These are phyloP conservation scores for Pseudoscleropodium purum DNA, from an alignment of 225 moss, liverwort and hornwort genomes.

Conservation along the genomic window DNA sequence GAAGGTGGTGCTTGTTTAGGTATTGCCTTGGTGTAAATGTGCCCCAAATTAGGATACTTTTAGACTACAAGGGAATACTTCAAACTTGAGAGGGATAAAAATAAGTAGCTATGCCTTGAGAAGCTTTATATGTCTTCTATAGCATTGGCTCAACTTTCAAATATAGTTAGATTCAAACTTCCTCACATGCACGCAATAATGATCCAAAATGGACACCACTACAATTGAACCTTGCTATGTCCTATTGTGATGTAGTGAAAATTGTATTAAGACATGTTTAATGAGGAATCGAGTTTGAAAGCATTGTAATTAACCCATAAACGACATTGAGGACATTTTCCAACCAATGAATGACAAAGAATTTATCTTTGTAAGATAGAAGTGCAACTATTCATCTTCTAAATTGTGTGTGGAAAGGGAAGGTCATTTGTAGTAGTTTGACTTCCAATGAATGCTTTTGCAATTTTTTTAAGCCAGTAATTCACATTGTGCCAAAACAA, in stretches of 20 bases:
- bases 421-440: no score
- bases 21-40: not conserved
- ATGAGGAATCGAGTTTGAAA: not conserved
- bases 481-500: no score
- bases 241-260: not conserved
- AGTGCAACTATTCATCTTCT: no score
- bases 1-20: not conserved
- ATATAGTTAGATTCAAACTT: rapidly evolving
- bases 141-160: not conserved
- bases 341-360: no score
- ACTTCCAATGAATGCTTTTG: no score
- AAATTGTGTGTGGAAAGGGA: no score
- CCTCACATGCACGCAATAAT: not conserved
- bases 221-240: not conserved
- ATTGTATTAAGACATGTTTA: not conserved
- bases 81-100: not conserved
- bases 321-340: no score
- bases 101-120: not conserved
- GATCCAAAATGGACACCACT: not conserved
- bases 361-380: no score
- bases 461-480: no score
- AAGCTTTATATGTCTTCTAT: not conserved
- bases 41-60: not conserved
- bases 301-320: not conserved
- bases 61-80: rapidly evolving